Conservation (phyloP, 2,329 filamentous ascomycete genomes). For the Talaromyces sp. region DNA sequence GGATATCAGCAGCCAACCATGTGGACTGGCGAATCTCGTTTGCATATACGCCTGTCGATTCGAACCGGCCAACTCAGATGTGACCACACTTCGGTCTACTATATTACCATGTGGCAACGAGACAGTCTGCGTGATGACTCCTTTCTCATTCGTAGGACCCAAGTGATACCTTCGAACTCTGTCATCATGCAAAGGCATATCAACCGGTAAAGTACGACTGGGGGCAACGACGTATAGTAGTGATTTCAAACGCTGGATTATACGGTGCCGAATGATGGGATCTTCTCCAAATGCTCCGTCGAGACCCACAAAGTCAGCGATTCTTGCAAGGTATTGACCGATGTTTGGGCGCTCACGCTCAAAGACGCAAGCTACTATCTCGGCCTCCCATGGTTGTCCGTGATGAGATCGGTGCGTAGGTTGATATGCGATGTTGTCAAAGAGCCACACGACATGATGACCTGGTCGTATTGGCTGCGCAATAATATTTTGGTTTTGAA, state of each 20-base stretch:
- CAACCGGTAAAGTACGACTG: constrained; percentile 62
- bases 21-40: constrained; percentile 69
- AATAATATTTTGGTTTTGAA: constrained; percentile 53
- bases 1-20: constrained; percentile 81
- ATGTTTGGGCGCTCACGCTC: constrained; percentile 65
- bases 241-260: constrained; percentile 57
- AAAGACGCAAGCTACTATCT: constrained; percentile 81
- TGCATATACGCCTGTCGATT: constrained; percentile 54
- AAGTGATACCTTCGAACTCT: constrained; percentile 51
- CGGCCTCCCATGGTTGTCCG: constrained; percentile 64
- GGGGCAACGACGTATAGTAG: constrained; percentile 75
- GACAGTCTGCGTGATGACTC: constrained; percentile 64
- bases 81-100: constrained; percentile 48
- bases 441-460: constrained; percentile 76
- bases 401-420: constrained; percentile 31
- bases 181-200: constrained; percentile 40
- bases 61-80: constrained; percentile 23
- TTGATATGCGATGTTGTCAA: constrained; percentile 83
- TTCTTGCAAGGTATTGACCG: constrained; percentile 63
- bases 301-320: constrained; percentile 67
- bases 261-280: constrained; percentile 57
- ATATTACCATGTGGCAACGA: constrained; percentile 37
- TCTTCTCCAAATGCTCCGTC: constrained; percentile 51
- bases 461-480: constrained; percentile 49
- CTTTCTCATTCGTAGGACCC: constrained; percentile 67